Conservation (phyloP, 345 rosid genomes). For the Populus alba region DNA sequence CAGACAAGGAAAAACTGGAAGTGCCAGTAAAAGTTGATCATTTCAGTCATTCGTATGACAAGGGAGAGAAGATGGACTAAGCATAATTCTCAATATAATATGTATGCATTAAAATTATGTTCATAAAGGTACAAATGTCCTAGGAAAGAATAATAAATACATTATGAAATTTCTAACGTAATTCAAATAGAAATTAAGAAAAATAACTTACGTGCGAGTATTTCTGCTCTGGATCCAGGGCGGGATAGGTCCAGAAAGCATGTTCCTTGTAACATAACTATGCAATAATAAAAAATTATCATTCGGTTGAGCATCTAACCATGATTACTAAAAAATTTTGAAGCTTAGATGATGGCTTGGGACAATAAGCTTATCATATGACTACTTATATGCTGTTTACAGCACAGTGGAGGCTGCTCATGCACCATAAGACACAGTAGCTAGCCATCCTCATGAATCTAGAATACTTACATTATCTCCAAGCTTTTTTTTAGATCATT, state of each 20-base stretch:
- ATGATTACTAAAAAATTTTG: too few relatives aligned
- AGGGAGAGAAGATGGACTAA: neutral
- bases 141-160: neutral
- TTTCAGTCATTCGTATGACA: neutral
- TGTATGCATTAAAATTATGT: neutral
- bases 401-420: too few relatives aligned
- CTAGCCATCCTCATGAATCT: too few relatives aligned
- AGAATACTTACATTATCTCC: too few relatives aligned
- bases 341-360: too few relatives aligned
- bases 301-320: neutral
- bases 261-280: constrained; percentile 18
- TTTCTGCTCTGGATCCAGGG: constrained; percentile 11
- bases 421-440: too few relatives aligned
- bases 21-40: neutral
- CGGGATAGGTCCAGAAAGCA: constrained; percentile 15
- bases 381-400: too few relatives aligned
- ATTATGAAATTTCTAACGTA: neutral
- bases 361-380: too few relatives aligned
- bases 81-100: neutral
- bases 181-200: neutral
- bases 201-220: constrained; percentile 7
- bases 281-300: neutral
- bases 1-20: neutral
- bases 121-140: neutral
- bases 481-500: neutral